Evolutionary conservation across 805 yeast genomes (phyloP).

Genomic region (Wickerhamomyces bovis): DNA sequence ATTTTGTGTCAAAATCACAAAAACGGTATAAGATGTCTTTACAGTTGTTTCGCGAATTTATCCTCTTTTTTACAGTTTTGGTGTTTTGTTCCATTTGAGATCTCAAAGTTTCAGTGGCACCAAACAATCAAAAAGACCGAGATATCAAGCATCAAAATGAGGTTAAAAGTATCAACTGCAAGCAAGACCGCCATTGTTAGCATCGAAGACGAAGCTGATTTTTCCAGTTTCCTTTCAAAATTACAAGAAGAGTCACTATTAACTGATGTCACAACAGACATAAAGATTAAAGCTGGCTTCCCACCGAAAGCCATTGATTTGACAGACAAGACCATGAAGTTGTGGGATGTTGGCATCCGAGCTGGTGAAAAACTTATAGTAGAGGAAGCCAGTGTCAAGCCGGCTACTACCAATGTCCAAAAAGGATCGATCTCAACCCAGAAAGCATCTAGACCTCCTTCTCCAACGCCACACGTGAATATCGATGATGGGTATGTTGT

Average conservation of each 20-base stretch:
- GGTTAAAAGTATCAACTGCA: slow-evolving; percentile 30
- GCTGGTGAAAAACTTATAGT: slow-evolving; percentile 56
- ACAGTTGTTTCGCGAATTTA: too few species aligned
- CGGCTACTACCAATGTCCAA: background rate
- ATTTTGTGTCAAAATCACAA: background rate
- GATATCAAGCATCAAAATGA: slow-evolving; percentile 24
- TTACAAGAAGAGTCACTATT: slow-evolving; percentile 8
- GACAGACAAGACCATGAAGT: slow-evolving; percentile 13
- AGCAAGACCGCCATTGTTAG: slow-evolving; percentile 28
- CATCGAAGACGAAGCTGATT: slow-evolving; percentile 31
- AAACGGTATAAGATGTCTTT: too few species aligned
- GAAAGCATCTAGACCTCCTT: background rate
- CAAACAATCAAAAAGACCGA: too few species aligned
- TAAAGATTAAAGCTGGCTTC: slow-evolving; percentile 45
- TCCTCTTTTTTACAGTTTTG: too few species aligned
- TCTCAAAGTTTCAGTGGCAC: background rate
- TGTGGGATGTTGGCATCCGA: slow-evolving; percentile 41
- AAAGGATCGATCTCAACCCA: background rate
- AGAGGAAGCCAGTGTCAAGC: slow-evolving; percentile 12
- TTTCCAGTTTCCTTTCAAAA: slow-evolving; percentile 27
- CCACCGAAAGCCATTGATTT: slow-evolving; percentile 49
- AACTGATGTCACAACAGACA: slow-evolving; percentile 2
- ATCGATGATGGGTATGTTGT: slow-evolving; percentile 32
- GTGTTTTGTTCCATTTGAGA: too few species aligned
- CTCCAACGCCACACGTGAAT: slow-evolving; percentile 7